These are phyloP conservation scores for Linum usitatissimum DNA, from an alignment of 345 rosid genomes.

Conservation along the genomic window DNA sequence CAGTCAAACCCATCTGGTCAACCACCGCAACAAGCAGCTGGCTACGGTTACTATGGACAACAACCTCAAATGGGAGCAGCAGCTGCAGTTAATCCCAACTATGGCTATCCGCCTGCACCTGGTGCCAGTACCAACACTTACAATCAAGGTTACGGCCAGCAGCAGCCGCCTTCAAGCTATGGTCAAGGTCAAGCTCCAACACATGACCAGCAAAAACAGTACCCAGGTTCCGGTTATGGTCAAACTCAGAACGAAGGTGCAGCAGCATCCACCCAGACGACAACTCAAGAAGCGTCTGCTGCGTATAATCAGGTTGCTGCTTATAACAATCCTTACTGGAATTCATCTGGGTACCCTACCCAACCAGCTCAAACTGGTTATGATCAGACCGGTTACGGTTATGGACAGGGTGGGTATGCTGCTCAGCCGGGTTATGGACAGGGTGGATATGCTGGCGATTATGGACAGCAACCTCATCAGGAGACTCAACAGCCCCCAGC, in stretches of 20 bases:
- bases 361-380: constrained; percentile 17
- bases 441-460: constrained; percentile 13
- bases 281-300: constrained; percentile 6
- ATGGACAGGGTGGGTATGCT: constrained; percentile 8
- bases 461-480: constrained; percentile 6
- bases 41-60: constrained; percentile 20
- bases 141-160: constrained; percentile 14
- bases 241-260: constrained; percentile 9
- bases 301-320: constrained; percentile 15
- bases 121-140: constrained; percentile 3
- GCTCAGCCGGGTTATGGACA: constrained; percentile 15
- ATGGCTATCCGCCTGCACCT: constrained; percentile 7
- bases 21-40: constrained; percentile 13
- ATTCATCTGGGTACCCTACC: constrained; percentile 6
- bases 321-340: constrained; percentile 16
- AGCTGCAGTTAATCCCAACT: constrained; percentile 11
- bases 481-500: constrained; percentile 5
- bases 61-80: constrained; percentile 16
- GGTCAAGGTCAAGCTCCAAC: constrained; percentile 10
- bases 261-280: constrained; percentile 10
- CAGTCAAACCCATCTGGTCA: constrained; percentile 14
- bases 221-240: constrained; percentile 10
- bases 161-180: constrained; percentile 14
- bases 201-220: constrained; percentile 12
- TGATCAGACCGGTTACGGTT: constrained; percentile 16